phyloP scores from a whole-genome alignment of 1,284 basidiomycete species.

The Wallemia ichthyophaga region DNA sequence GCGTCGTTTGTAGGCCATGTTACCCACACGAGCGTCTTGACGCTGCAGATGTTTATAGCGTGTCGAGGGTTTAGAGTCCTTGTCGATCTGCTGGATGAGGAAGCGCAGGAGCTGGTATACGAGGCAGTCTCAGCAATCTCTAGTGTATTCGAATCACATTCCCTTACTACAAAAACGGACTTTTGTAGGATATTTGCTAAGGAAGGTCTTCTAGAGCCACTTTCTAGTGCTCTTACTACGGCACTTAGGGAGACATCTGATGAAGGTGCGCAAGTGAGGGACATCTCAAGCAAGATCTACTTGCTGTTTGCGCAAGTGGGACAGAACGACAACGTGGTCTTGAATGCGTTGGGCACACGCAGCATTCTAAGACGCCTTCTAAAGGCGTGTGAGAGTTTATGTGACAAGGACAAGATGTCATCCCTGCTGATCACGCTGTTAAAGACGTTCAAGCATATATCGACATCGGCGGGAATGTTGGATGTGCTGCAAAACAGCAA shows the following conservation, averaged over 20 bases:
- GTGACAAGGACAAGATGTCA: not conserved
- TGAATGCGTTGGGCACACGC: constrained; percentile 62
- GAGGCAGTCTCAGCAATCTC: constrained; percentile 81
- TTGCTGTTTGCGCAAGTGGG: constrained; percentile 84
- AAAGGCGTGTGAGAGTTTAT: constrained; percentile 53
- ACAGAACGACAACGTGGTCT: constrained; percentile 69
- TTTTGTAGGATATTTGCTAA: constrained; percentile 95
- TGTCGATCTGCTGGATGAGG: constrained; percentile 83
- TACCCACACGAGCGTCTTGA: constrained; percentile 70
- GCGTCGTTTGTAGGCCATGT: constrained; percentile 78
- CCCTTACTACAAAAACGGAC: constrained; percentile 84
- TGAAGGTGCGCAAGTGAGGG: constrained; percentile 37
- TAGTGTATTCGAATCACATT: constrained; percentile 63
- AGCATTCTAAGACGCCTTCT: constrained; percentile 62
- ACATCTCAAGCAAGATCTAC: constrained; percentile 64
- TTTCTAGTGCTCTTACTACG: constrained; percentile 62
- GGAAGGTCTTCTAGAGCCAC: constrained; percentile 71
- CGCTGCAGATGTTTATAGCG: constrained; percentile 89
- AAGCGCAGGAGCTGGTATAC: constrained; percentile 61
- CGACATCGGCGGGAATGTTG: constrained; percentile 62
- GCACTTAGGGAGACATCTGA: constrained; percentile 39
- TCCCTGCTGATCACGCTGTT: constrained; percentile 49
- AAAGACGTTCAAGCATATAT: constrained; percentile 83
- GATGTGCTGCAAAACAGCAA: constrained; percentile 90
- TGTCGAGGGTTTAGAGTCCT: constrained; percentile 78